Conservation (phyloP, 768 basidiomycete genomes). For the Termitomyces bulborhizus region DNA sequence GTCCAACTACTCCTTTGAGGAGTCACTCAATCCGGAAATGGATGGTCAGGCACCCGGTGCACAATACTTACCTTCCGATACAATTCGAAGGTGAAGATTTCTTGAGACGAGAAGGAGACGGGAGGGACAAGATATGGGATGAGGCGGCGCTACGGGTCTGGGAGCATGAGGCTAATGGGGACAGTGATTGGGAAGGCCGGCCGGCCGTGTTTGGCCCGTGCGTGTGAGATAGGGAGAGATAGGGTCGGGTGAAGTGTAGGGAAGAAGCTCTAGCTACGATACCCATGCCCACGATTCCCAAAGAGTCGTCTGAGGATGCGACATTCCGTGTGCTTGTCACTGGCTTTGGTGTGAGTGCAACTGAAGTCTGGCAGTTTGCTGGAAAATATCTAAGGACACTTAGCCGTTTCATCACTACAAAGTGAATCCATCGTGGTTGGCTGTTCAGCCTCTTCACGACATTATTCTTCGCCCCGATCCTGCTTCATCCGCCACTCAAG, state of each 20-base stretch:
- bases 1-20: background rate
- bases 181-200: slow-evolving; percentile 41
- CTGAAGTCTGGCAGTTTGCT: background rate
- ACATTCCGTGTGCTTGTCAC: slow-evolving; percentile 42
- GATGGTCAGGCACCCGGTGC: slow-evolving; percentile 50
- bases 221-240: slow-evolving; percentile 14
- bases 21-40: background rate
- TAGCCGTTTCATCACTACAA: slow-evolving; percentile 52
- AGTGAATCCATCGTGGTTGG: slow-evolving; percentile 70
- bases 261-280: background rate
- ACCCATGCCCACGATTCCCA: slow-evolving; percentile 26
- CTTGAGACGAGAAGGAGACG: slow-evolving; percentile 36
- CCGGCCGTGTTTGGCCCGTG: slow-evolving; percentile 13
- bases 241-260: background rate
- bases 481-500: slow-evolving; percentile 9
- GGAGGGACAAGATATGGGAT: slow-evolving; percentile 49
- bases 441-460: slow-evolving; percentile 58
- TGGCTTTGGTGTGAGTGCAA: slow-evolving; percentile 45
- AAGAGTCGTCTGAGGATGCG: slow-evolving; percentile 21
- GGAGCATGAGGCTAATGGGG: slow-evolving; percentile 49
- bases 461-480: slow-evolving; percentile 37
- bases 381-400: slow-evolving; percentile 12
- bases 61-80: slow-evolving; percentile 55
- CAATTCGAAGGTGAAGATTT: slow-evolving; percentile 38
- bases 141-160: slow-evolving; percentile 48